A percentile compares a stretch with the other conserved stretches of the same genome.
Conservation (phyloP, 2,329 filamentous ascomycete genomes). For the Alternaria infectoria region DNA sequence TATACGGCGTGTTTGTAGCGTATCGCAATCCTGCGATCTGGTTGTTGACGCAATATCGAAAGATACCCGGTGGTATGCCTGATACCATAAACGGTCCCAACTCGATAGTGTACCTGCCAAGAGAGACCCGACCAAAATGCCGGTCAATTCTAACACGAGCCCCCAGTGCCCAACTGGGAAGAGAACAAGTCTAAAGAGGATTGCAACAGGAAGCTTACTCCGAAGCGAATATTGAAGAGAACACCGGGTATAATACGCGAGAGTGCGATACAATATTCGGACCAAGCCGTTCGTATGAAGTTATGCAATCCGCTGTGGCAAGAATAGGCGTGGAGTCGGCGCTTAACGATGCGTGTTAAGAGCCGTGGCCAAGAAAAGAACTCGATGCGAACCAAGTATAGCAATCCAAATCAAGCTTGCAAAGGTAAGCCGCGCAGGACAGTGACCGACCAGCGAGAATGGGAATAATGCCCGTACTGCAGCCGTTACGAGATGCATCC, state of each 20-base stretch:
- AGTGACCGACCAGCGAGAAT: not conserved
- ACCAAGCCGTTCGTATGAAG: not conserved
- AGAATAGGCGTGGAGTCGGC: not conserved
- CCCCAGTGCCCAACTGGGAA: not conserved
- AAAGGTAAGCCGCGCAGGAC: not conserved
- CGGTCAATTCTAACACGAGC: not conserved
- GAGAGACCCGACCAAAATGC: not conserved
- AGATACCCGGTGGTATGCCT: not conserved
- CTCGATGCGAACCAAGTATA: not conserved
- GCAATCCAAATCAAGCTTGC: not conserved
- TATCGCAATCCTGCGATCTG: not conserved
- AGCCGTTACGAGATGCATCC: not conserved
- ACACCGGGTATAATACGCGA: not conserved
- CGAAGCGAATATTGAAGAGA: not conserved
- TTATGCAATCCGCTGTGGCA: not conserved
- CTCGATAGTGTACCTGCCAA: not conserved
- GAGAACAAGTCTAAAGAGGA: not conserved
- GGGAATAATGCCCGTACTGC: not conserved
- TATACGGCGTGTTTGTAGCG: not conserved
- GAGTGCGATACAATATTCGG: not conserved
- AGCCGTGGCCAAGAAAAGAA: not conserved
- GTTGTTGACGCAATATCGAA: not conserved
- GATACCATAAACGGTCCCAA: not conserved
- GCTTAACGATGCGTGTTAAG: not conserved
- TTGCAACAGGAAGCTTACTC: not conserved